Evolutionary conservation across 176 grass and related monocot species (phyloP).

Genomic region (Oryza coarctata): DNA sequence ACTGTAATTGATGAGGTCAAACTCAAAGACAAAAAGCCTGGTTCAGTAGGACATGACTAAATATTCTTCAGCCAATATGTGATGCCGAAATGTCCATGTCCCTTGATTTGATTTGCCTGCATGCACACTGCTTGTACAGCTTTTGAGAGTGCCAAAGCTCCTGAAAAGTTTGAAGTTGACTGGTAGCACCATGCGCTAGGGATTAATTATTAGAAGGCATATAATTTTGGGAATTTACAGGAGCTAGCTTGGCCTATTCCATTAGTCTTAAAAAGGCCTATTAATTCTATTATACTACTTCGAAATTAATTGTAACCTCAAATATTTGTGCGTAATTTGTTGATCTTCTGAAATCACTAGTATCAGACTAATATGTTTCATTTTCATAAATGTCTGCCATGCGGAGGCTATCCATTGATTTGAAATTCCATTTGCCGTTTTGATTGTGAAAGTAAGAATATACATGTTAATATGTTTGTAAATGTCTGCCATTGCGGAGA

Average conservation of each 20-base stretch:
- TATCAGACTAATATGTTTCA: background rate
- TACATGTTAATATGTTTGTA: background rate
- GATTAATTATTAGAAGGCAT: no score
- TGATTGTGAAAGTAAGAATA: background rate
- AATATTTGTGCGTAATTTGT: background rate
- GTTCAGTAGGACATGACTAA: background rate
- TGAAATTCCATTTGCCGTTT: constrained; percentile 5
- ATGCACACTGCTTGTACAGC: background rate
- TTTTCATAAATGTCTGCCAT: background rate
- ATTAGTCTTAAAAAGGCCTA: no score
- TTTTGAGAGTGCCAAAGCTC: background rate
- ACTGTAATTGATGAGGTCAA: background rate
- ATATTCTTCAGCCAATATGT: background rate
- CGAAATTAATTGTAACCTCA: background rate
- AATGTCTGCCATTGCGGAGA: background rate
- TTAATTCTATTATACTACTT: background rate
- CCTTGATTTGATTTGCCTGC: background rate
- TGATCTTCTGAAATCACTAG: background rate
- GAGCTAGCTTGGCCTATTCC: no score
- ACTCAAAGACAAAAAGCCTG: background rate
- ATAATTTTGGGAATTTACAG: no score
- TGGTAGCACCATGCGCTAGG: background rate
- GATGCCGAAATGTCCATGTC: background rate
- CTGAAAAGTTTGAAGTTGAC: background rate
- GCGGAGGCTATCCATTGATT: background rate